phyloP scores from a whole-genome alignment of 1,284 basidiomycete genomes.

The Clitocybe nebularis region DNA sequence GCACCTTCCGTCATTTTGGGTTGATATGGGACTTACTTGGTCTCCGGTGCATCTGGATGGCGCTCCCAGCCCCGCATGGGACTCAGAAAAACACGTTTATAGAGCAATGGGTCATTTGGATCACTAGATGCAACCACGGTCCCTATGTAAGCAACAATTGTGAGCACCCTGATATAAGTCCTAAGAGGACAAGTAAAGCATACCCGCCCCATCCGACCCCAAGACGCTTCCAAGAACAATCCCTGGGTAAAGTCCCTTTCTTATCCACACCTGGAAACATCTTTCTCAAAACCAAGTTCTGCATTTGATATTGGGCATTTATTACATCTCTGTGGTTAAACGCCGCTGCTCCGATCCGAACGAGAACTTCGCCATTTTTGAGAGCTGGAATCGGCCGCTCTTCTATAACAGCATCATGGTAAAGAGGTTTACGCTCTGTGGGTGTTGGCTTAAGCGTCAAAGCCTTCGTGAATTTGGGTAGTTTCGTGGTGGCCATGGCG shows the following conservation, averaged over 20 bases:
- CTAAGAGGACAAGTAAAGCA: too few species aligned
- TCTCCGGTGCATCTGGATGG: slow-evolving; percentile 59
- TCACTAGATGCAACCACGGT: slow-evolving; percentile 56
- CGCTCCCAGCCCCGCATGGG: slow-evolving; percentile 76
- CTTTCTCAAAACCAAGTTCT: background rate
- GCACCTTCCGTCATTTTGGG: slow-evolving; percentile 2
- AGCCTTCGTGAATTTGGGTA: slow-evolving; percentile 33
- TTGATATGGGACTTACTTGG: slow-evolving; percentile 25
- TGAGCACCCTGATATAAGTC: background rate
- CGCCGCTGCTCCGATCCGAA: slow-evolving; percentile 64
- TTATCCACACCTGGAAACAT: slow-evolving; percentile 64
- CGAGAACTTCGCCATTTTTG: slow-evolving; percentile 54
- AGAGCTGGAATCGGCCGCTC: slow-evolving; percentile 45
- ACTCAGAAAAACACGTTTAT: slow-evolving; percentile 67
- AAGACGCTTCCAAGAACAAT: slow-evolving; percentile 58
- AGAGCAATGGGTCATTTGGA: slow-evolving; percentile 51
- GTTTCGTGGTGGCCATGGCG: slow-evolving; percentile 7
- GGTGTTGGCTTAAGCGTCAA: slow-evolving; percentile 39
- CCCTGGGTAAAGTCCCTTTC: slow-evolving; percentile 66
- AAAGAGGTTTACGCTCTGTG: slow-evolving; percentile 29
- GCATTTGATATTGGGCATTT: background rate
- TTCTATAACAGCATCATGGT: slow-evolving; percentile 52
- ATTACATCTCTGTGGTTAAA: slow-evolving; percentile 78
- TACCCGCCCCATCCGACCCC: slow-evolving; percentile 76
- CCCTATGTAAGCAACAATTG: slow-evolving; percentile 36